Evolutionary conservation across 108 stramenopile genomes (phyloP).

Genomic region (Aurantiochytrium sp.): DNA sequence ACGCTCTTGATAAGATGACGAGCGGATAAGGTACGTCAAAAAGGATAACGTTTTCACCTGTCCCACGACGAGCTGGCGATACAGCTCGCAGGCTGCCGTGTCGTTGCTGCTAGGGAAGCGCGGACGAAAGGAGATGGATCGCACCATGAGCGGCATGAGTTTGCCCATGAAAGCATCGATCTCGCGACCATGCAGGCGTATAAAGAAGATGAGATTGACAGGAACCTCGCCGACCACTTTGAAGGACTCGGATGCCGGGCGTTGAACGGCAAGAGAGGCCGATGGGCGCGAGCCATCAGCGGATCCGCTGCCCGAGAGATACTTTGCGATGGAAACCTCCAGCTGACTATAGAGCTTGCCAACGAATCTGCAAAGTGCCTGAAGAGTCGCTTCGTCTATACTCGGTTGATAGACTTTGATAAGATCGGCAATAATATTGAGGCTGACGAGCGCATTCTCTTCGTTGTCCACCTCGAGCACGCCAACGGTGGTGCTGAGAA

Average conservation of each 20-base stretch:
- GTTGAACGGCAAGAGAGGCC: not conserved
- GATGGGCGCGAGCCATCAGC: too few species aligned
- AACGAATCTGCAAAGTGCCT: conserved; percentile 63
- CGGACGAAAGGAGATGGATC: conserved; percentile 64
- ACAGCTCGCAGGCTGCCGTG: not conserved
- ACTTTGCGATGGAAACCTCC: conserved; percentile 45
- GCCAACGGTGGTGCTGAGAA: conserved; percentile 57
- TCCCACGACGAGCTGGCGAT: conserved; percentile 59
- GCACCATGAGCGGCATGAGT: conserved; percentile 78
- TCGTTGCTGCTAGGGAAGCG: conserved; percentile 14
- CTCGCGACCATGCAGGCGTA: conserved; percentile 78
- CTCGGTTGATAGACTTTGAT: conserved; percentile 65
- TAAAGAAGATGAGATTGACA: conserved; percentile 77
- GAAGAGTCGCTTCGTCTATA: conserved; percentile 67
- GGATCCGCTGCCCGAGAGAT: not conserved
- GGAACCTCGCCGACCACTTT: conserved; percentile 81
- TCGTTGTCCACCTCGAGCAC: conserved; percentile 67
- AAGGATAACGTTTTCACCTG: conserved; percentile 85
- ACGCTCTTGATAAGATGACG: conserved; percentile 42
- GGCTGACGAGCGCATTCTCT: conserved; percentile 69
- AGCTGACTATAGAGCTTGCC: conserved; percentile 51
- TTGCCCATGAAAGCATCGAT: conserved; percentile 65
- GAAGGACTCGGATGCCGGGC: conserved; percentile 50
- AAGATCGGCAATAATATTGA: conserved; percentile 70
- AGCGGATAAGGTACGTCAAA: conserved; percentile 72